Conservation (phyloP, 108 stramenopile species). For the Nitzschia inconspicua region DNA sequence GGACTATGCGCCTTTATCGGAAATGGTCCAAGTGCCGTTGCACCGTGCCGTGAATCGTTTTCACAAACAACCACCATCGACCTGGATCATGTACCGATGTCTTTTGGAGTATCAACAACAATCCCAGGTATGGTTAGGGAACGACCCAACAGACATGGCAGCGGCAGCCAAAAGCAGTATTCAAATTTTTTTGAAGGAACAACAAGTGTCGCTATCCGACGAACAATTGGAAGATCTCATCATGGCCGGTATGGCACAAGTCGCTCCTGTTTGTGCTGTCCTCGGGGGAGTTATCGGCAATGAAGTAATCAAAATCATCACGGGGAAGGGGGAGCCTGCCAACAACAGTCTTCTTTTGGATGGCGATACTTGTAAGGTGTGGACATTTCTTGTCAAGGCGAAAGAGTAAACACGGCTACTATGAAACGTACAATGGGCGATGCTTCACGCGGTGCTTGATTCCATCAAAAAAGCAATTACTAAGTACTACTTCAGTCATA, state of each 20-base stretch:
- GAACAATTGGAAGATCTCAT: slow-evolving; percentile 27
- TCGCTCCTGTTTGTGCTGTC: slow-evolving; percentile 88
- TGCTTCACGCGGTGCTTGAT: neutral
- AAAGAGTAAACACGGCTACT: slow-evolving; percentile 3
- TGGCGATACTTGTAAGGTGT: slow-evolving; percentile 68
- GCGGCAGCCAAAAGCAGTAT: neutral
- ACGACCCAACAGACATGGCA: neutral
- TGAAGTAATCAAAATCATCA: slow-evolving; percentile 91
- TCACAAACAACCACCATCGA: slow-evolving; percentile 60
- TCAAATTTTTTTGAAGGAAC: slow-evolving; percentile 2
- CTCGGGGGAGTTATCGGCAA: slow-evolving; percentile 92
- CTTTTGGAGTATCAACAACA: slow-evolving; percentile 67
- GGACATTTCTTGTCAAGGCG: slow-evolving; percentile 61
- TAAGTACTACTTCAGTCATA: neutral
- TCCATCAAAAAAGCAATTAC: neutral
- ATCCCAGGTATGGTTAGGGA: slow-evolving; percentile 19
- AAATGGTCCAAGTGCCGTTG: slow-evolving; percentile 50
- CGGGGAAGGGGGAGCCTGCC: slow-evolving; percentile 88
- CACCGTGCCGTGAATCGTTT: slow-evolving; percentile 59
- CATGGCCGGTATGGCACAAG: slow-evolving; percentile 62
- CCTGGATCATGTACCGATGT: slow-evolving; percentile 57
- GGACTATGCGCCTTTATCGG: slow-evolving; percentile 53
- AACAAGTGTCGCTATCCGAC: slow-evolving; percentile 11
- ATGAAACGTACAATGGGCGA: no score
- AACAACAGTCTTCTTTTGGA: slow-evolving; percentile 85